Evolutionary conservation across 1,284 basidiomycete genomes (phyloP), one percentile per base, ranked within the genome.

Genomic region (Fomes fomentarius): DNA sequence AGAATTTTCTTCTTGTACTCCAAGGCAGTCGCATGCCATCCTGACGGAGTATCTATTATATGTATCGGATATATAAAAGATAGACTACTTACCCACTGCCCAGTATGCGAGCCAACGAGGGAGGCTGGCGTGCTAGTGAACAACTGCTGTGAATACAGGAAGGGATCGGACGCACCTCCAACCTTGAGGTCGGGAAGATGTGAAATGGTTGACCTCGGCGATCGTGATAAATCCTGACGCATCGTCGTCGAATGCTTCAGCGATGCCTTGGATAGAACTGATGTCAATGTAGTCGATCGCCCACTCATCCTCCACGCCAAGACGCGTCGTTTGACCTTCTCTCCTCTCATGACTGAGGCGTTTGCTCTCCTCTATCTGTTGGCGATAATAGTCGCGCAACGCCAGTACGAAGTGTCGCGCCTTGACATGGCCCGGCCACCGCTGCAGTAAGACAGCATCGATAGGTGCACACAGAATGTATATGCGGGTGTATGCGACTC

Each of bases 231-330:
- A 80, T 0, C 79, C 78, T 0, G 77, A 77, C 0, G 73, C 76
- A 50, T 82, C 80, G 41, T 81, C 77, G 52, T 81, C 79, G 19
- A 80, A 71, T 0, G 79, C 78, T 54, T 82, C 79, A 12, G 69
- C 56, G 49, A 80, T 74, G 2, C 74, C 70, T 50, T 77, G 78
- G 4, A 79, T 61, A 46, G 74, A 71, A 8, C 64, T 63, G 6
- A 74, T 61, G 38, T 71, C 74, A 50, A 82, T 71, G 57, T 75
- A 77, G 7, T 72, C 64, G 19, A 77, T 54, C 0, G 78, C 73
- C 79, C 79, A 81, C 1, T 60, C 58, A 45, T 76, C 74, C 8
- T 54, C 45, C 15, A 40, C 39, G 25, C 30, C 34, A 34, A 50
- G 24, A 1, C 22, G 30, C 4, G 28, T 7, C 12, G 12, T 30